Base-by-base conservation (phyloP, 2,329 filamentous ascomycete genomes). In the Eutypella sp. region DNA sequence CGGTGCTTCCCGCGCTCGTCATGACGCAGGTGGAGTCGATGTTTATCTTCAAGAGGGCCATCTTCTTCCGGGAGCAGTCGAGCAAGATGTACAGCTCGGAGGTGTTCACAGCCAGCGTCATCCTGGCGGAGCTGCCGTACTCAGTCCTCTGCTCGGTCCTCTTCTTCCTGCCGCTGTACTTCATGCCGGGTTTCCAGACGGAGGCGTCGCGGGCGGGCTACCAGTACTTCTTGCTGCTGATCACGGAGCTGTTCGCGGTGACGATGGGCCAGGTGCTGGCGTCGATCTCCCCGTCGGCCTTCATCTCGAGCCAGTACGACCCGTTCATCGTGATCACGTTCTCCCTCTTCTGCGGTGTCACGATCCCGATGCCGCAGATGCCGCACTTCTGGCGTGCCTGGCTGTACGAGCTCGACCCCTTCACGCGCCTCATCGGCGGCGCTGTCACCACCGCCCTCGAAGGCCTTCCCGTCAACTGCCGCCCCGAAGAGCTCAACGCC, bases 141-240 rank as follows among this genome's bases (percentile, higher is more conserved):
- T 85, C 80, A 33, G 71, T 95, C 15, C 66, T 96, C 39, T 95
- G 89, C 63, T 84, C 88, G 1, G 81, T 93, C 8, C 73, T 70
- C 46, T 95, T 95, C 75, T 96, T 87, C 74, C 59, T 95, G 1
- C 88, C 86, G 0, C 66, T 95, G 3, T 95, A 95, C 75, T 95
- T 85, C 67, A 85, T 93, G 62, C 87, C 89, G 0, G 87, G 87
- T 0, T 81, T 95, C 62, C 79, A 84, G 55, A 59, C 65, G 3
- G 75, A 75, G 0, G 67, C 81, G 1, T 76, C 73, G 2, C 79
- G 87, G 4, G 87, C 89, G 0, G 90, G 89, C 0, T 93, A 91
- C 66, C 87, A 92, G 62, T 95, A 95, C 75, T 73, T 95, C 61
- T 89, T 95, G 69, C 69, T 95, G 4, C 74, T 95, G 44, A 76